Evolutionary conservation across 805 yeast species (phyloP), one percentile per base, ranked within the genome.

Genomic region (Saccharomycopsis sp.): DNA sequence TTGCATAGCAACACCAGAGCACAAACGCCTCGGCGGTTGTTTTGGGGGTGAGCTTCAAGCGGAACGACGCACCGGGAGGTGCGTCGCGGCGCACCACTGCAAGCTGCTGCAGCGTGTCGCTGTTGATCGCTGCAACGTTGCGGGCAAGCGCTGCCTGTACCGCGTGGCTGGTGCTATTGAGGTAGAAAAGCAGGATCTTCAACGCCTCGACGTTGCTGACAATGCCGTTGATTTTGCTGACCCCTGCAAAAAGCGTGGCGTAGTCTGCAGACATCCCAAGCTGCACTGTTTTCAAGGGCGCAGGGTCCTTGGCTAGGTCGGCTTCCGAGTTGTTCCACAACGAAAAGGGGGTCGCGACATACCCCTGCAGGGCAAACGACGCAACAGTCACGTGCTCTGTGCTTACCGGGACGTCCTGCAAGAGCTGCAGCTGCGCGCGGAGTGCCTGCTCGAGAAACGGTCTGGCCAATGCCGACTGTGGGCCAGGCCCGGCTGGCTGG

Each of bases 141-240:
- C 51, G 46, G 20, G 46, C n/a, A 21, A n/a, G 40, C 14, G 23
- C 29, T 16, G 63, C 61, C 16, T 53, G 18, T 21, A 56, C 46
- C 54, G 62, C 55, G 50, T 55, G 54, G 41, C 53, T 51, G 44
- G 41, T 57, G 47, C 24, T 53, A 34, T 37, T 58, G 29, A 44
- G 20, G 52, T 69, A 71, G 44, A 75, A 60, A 5, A 76, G 40
- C 23, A 75, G 62, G 1, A 79, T 64, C 56, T 74, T 70, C 4
- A 78, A 46, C 0, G 77, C 68, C 14, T 71, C 67, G 0, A 81
- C 81, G 18, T 75, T 70, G 55, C 67, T 69, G 4, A 77, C 68
- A 1, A 75, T 56, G 0, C 83, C 82, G 62, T 79, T 78, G 3
- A 74, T 70, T 61, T 72, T 75, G 29, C 68, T 66, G 1, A 74